A percentile compares a stretch with the other conserved stretches of the same genome.
Evolutionary conservation across 2,329 filamentous ascomycete genomes (phyloP).

Genomic region (Ophiognomonia clavigignenti-juglandacearum): DNA sequence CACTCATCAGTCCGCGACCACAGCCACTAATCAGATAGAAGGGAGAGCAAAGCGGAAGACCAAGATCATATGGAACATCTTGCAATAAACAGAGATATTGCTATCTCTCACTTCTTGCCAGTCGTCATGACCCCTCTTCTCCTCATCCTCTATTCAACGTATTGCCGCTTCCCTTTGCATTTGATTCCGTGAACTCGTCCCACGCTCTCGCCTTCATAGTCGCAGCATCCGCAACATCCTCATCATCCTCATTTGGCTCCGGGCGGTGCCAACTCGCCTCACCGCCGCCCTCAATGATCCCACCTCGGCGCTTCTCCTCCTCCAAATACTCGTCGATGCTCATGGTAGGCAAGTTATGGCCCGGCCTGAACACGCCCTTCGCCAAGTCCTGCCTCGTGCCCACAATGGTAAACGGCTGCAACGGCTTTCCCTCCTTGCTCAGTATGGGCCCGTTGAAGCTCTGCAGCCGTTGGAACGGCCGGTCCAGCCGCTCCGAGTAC

Average conservation of each 20-base stretch:
- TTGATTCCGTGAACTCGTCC: conserved; percentile 91
- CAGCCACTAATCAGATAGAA: no score
- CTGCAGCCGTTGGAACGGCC: conserved; percentile 48
- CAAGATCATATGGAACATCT: no score
- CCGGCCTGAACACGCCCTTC: conserved; percentile 78
- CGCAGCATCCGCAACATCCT: conserved; percentile 81
- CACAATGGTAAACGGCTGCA: conserved; percentile 86
- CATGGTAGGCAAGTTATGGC: conserved; percentile 96
- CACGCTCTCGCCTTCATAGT: conserved; percentile 91
- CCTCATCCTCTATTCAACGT: conserved; percentile 69
- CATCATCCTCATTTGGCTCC: conserved; percentile 83
- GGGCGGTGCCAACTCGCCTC: conserved; percentile 63
- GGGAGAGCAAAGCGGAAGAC: no score
- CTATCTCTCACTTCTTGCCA: no score
- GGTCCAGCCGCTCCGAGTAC: conserved; percentile 73
- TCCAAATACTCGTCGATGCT: conserved; percentile 96
- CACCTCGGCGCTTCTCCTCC: conserved; percentile 78
- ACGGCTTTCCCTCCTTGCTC: conserved; percentile 72
- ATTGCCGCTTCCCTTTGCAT: conserved; percentile 79
- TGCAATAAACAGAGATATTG: no score
- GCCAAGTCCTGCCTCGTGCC: conserved; percentile 70
- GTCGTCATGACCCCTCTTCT: no score
- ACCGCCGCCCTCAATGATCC: conserved; percentile 87
- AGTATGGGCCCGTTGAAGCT: conserved; percentile 57
- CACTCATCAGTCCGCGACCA: no score